A percentile compares a stretch with the other conserved stretches of the same genome.
These are phyloP conservation scores for Anthostomella pinea DNA, from an alignment of 2,329 filamentous ascomycete species.

Conservation along the genomic window DNA sequence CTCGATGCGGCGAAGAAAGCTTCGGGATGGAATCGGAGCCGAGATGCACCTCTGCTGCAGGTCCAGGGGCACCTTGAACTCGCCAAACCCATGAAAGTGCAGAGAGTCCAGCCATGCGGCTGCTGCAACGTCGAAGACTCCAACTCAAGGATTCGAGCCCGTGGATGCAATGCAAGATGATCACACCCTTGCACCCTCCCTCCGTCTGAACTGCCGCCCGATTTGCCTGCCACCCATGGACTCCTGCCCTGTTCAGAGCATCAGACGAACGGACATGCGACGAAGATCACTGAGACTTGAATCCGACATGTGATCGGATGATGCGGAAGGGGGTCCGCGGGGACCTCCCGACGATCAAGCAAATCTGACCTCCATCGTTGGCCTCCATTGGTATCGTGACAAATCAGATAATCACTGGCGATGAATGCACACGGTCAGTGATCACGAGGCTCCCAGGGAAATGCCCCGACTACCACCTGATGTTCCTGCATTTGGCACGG, in stretches of 20 bases:
- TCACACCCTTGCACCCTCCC: not conserved
- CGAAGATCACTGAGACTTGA: not conserved
- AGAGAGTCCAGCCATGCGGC: slow-evolving; percentile 18
- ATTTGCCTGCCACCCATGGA: not conserved
- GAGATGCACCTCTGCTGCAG: slow-evolving; percentile 27
- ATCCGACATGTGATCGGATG: no score
- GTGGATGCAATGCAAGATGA: slow-evolving; percentile 15
- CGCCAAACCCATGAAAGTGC: no score
- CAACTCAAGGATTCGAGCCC: slow-evolving; percentile 8
- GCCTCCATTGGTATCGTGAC: no score
- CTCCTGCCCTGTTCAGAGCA: no score
- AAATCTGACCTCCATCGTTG: no score
- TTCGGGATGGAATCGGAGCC: slow-evolving; percentile 25
- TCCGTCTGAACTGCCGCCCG: slow-evolving; percentile 1
- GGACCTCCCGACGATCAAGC: no score
- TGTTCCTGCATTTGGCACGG: no score
- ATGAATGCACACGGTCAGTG: no score
- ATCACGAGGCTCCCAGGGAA: no score
- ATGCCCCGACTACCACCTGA: no score
- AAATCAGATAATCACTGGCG: no score
- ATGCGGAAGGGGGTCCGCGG: no score
- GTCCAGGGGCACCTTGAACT: slow-evolving; percentile 15
- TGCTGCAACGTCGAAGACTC: slow-evolving; percentile 16
- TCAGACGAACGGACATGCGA: slow-evolving; percentile 1
- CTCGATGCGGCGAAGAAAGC: slow-evolving; percentile 23